phyloP scores from a whole-genome alignment of 345 rosid species.

The Alliaria petiolata region DNA sequence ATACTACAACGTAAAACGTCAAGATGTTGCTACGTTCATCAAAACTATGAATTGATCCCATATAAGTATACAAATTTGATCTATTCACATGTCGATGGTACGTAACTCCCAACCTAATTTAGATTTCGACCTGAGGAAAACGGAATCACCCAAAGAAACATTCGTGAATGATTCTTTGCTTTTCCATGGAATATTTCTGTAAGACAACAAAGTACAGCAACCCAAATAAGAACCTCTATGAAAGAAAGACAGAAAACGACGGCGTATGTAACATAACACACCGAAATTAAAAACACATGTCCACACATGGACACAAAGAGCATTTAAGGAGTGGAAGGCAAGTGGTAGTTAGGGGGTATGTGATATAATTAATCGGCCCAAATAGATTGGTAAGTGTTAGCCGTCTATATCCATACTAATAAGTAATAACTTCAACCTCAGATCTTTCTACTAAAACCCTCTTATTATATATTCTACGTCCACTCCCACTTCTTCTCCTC shows the following conservation, averaged over 20 bases:
- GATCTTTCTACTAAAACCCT: constrained; percentile 24
- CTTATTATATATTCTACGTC: constrained; percentile 24
- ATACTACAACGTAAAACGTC: too few relatives aligned
- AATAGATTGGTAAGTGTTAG: constrained; percentile 30
- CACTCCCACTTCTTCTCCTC: constrained; percentile 22
- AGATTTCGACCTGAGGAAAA: background rate
- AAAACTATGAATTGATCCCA: background rate
- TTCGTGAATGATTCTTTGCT: background rate
- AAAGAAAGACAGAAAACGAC: background rate
- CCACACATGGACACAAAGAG: constrained; percentile 21
- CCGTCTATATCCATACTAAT: constrained; percentile 15
- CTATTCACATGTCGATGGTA: background rate
- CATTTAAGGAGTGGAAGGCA: constrained; percentile 26
- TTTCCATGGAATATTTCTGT: background rate
- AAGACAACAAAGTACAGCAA: background rate
- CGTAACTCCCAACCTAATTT: background rate
- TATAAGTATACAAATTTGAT: background rate
- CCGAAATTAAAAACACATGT: constrained; percentile 15
- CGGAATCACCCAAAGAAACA: background rate
- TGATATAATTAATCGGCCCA: constrained; percentile 18
- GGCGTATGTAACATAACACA: background rate
- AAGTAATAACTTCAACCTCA: constrained; percentile 1
- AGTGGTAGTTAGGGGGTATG: constrained; percentile 32
- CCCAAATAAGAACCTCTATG: background rate
- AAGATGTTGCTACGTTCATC: background rate